Conservation (phyloP, 768 basidiomycete genomes). For the Pisolithus marmoratus region DNA sequence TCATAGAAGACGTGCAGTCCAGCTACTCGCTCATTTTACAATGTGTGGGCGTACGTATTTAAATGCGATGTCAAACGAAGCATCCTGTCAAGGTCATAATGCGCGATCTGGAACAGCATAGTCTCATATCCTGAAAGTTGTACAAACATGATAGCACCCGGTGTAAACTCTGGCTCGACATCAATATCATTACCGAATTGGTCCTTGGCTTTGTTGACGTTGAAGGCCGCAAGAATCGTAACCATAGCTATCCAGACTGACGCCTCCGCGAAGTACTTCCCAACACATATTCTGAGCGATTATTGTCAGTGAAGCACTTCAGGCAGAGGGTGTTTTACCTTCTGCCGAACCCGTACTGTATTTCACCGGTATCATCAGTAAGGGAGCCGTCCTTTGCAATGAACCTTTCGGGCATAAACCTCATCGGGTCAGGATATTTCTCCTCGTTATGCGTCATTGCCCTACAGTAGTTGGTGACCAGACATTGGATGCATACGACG, state of each 20-base stretch:
- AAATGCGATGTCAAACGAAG: no score
- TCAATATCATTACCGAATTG: slow-evolving; percentile 25
- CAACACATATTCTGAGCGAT: slow-evolving; percentile 20
- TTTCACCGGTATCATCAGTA: slow-evolving; percentile 14
- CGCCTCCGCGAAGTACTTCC: slow-evolving; percentile 20
- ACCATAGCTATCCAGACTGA: slow-evolving; percentile 23
- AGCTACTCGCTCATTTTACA: no score
- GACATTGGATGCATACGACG: neutral
- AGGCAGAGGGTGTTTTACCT: neutral
- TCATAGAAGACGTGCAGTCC: no score
- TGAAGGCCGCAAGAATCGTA: slow-evolving; percentile 21
- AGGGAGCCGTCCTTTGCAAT: slow-evolving; percentile 10
- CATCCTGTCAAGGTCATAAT: no score
- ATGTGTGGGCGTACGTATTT: no score
- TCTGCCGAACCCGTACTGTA: slow-evolving; percentile 20
- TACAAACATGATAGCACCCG: slow-evolving; percentile 22
- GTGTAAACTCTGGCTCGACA: slow-evolving; percentile 18
- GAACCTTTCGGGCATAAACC: slow-evolving; percentile 18
- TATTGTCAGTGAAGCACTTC: neutral
- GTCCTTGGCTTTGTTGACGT: slow-evolving; percentile 26
- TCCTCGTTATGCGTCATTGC: slow-evolving; percentile 21
- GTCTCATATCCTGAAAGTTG: no score
- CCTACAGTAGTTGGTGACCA: slow-evolving; percentile 8
- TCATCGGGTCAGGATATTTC: slow-evolving; percentile 17
- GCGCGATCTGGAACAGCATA: no score